Evolutionary conservation across 108 stramenopile genomes (phyloP).

Genomic region (Cyclotella cryptica): DNA sequence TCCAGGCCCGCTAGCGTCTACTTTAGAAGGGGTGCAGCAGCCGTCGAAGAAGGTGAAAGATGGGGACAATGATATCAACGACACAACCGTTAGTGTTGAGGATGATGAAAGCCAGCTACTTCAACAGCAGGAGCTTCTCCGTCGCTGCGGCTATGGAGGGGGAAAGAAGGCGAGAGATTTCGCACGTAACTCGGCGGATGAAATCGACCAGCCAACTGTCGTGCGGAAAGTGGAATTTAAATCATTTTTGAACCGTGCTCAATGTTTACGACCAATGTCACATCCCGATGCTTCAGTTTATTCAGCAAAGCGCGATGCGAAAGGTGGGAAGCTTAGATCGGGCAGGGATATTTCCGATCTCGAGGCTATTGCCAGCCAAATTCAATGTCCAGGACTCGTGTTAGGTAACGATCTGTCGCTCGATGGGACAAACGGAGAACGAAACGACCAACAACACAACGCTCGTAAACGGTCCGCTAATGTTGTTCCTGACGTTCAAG

Average conservation of each 20-base stretch:
- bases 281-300: too few species aligned
- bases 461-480: too few species aligned
- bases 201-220: neutral
- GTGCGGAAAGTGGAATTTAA: neutral
- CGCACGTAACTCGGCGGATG: neutral
- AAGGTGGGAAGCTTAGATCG: too few species aligned
- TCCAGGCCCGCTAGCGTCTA: neutral
- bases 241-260: slow-evolving; percentile 5
- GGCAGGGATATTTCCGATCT: too few species aligned
- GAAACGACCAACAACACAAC: too few species aligned
- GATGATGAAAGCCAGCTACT: slow-evolving; percentile 1
- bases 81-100: neutral
- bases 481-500: neutral
- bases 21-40: neutral
- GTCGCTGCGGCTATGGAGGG: slow-evolving; percentile 15
- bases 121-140: slow-evolving; percentile 10
- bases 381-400: too few species aligned
- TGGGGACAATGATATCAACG: neutral
- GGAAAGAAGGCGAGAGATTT: slow-evolving; percentile 27
- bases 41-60: neutral
- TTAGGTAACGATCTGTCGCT: too few species aligned
- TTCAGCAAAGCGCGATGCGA: too few species aligned
- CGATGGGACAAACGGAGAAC: too few species aligned
- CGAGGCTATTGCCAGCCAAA: too few species aligned
- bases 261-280: neutral